Base-by-base conservation (phyloP, 164 flowering plant genomes). In the Cinnamomum micranthum region DNA sequence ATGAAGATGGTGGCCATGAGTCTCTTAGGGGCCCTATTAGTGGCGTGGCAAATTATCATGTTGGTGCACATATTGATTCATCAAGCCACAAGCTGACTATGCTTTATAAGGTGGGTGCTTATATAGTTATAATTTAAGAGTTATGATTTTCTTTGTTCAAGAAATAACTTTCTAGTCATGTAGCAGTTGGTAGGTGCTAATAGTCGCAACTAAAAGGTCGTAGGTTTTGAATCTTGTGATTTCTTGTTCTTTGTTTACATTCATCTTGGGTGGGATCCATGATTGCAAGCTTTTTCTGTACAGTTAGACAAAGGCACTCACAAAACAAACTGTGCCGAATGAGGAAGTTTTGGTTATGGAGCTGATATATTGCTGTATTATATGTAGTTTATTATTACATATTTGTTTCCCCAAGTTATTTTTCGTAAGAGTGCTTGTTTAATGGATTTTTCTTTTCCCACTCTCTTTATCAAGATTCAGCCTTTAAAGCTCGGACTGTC, bases 21-120 rank as follows among this genome's bases (percentile, higher is more conserved):
- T 74, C 81, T 76, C 66, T 77, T 33, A 64, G 19, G 20, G 83
- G 82, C 78, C 80, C 86, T 70, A 78, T 78, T 31, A 75, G 25
- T 79, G 97, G 99, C 73, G 88, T 95, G 62, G 90, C 90, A 71
- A 95, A 95, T 81, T 95, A 86, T 78, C 99, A 95, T 84, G 99
- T 95, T 65, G 90, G 97, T 83, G 99, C 99, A 25, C 97, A 93
- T 75, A 95, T 93, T 81, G 99, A 95, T 81, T 79, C 91, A 62
- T 83, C 91, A 82, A 93, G 82, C 82, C 94, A 87, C 80, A 96
- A 94, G 85, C 82, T 96, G 75, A 96, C 99, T 20, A 96, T 96
- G 99, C 97, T 96, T 71, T 96, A 96, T 87, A 96, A 92, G 98
- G 99, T 96, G 69, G 22, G 67, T 66, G 14, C 51, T 71, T 63